Percentiles rank a stretch among this genome's conserved stretches.
Conservation (phyloP, 257 asterid genomes). For the Leptodermis oblonga region DNA sequence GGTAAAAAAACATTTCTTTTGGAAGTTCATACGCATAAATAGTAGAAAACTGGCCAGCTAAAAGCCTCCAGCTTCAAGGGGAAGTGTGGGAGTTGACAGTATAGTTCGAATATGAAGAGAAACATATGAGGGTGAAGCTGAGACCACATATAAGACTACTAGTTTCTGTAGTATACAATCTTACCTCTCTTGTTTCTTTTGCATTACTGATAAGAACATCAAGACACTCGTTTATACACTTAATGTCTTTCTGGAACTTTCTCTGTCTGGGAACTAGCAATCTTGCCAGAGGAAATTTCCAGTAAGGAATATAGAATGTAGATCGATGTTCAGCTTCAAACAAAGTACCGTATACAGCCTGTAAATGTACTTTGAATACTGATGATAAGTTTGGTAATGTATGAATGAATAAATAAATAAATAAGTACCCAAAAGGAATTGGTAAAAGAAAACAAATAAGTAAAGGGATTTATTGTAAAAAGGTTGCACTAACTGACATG, state of each 20-base stretch:
- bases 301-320: slow-evolving; percentile 90
- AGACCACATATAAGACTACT: background rate
- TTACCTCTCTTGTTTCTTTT: slow-evolving; percentile 92
- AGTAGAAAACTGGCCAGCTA: background rate
- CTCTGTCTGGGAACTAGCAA: slow-evolving; percentile 92
- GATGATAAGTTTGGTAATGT: background rate
- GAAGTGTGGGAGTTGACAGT: background rate
- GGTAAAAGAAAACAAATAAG: background rate
- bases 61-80: background rate
- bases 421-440: background rate
- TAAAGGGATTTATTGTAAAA: background rate
- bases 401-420: background rate
- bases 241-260: slow-evolving; percentile 84
- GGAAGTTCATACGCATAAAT: no score
- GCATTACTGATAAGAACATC: slow-evolving; percentile 85
- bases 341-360: slow-evolving; percentile 98
- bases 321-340: slow-evolving; percentile 99
- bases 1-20: no score
- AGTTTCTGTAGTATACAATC: slow-evolving; percentile 16
- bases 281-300: slow-evolving; percentile 84
- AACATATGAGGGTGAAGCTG: background rate
- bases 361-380: slow-evolving; percentile 10
- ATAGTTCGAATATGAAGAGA: background rate
- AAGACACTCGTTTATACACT: slow-evolving; percentile 83
- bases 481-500: background rate